A percentile compares a stretch with the other conserved stretches of the same genome.
Conservation (phyloP, 768 basidiomycete species). For the Leucogyrophana mollusca region DNA sequence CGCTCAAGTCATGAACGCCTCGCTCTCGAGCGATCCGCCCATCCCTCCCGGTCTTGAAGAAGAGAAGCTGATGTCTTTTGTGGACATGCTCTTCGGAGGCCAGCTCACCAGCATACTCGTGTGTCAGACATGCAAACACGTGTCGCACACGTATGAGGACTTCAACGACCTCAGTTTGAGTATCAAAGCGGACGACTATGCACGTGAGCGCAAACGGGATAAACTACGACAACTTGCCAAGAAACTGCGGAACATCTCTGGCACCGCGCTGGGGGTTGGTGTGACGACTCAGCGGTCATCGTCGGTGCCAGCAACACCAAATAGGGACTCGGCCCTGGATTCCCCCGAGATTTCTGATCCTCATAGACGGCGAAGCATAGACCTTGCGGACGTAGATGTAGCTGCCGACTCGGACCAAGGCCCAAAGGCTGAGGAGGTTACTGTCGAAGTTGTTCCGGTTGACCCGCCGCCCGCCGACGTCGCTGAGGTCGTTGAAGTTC, state of each 20-base stretch:
- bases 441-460: constrained; percentile 3
- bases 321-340: constrained; percentile 30
- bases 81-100: constrained; percentile 91
- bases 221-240: constrained; percentile 73
- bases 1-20: neutral
- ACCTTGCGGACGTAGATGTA: constrained; percentile 34
- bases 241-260: constrained; percentile 46
- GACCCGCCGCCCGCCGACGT: constrained; percentile 5
- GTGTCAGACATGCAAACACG: constrained; percentile 91
- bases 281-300: constrained; percentile 48
- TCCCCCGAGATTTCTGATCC: constrained; percentile 20
- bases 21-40: constrained; percentile 1
- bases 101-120: constrained; percentile 88
- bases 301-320: constrained; percentile 52
- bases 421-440: constrained; percentile 6
- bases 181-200: constrained; percentile 81
- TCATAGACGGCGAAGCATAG: constrained; percentile 32
- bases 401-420: constrained; percentile 41
- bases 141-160: constrained; percentile 90
- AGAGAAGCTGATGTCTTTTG: constrained; percentile 63
- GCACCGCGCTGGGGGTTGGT: constrained; percentile 21
- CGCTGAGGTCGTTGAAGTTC: constrained; percentile 6
- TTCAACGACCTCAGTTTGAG: constrained; percentile 92
- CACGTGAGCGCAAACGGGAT: constrained; percentile 72
- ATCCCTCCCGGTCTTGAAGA: constrained; percentile 19